These are phyloP conservation scores for Talaromyces sp. DNA, from an alignment of 2,329 filamentous ascomycete species.

Conservation along the genomic window DNA sequence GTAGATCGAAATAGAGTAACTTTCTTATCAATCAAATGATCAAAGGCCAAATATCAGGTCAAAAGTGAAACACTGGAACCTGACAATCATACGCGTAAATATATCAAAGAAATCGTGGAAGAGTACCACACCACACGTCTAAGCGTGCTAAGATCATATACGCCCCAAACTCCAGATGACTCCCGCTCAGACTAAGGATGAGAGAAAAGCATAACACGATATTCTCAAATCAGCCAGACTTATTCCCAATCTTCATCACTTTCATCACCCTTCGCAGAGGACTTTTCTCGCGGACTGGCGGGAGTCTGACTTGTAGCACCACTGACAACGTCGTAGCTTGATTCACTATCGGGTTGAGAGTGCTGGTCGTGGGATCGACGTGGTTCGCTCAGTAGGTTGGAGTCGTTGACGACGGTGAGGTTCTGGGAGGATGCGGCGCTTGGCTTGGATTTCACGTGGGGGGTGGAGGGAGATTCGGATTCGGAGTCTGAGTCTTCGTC, in stretches of 20 bases:
- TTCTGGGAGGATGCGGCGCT: constrained; percentile 24
- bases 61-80: neutral
- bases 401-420: constrained; percentile 30
- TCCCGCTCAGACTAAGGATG: constrained; percentile 10
- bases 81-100: neutral
- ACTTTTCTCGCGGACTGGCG: constrained; percentile 56
- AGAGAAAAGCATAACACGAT: neutral
- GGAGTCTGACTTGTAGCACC: constrained; percentile 75
- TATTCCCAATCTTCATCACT: constrained; percentile 77
- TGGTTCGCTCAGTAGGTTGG: constrained; percentile 60
- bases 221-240: neutral
- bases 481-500: constrained; percentile 69
- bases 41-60: neutral
- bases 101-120: neutral
- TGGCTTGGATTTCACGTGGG: constrained; percentile 41
- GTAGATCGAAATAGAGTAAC: neutral
- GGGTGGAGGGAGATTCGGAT: constrained; percentile 40
- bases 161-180: constrained; percentile 4
- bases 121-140: neutral
- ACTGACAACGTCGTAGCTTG: constrained; percentile 91
- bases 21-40: neutral
- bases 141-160: neutral
- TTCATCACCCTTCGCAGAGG: constrained; percentile 46
- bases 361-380: constrained; percentile 80
- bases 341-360: constrained; percentile 87